Base-by-base conservation (phyloP, 2,329 filamentous ascomycete genomes). In the Malbranchea zuffiana region DNA sequence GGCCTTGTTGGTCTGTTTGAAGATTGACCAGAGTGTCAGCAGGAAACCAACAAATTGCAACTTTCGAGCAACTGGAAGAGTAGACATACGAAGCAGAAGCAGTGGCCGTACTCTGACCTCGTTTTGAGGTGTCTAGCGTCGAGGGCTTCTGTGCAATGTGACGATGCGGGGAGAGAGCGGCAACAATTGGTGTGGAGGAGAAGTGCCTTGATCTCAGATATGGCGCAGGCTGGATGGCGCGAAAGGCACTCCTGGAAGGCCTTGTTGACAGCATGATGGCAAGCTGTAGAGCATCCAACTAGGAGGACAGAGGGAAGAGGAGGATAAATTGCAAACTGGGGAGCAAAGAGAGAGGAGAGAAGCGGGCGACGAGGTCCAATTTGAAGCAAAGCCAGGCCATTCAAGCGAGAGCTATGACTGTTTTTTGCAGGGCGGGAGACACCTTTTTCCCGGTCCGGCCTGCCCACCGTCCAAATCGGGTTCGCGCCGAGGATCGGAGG, bases 31-130 rank as follows among this genome's bases (percentile, higher is more conserved):
- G 18, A 20, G 37, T 41, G 43, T 51, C 47, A 43, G 47, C 33
- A 44, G 29, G 23, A 25, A 6, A 19, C 27, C 6, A 24, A 35
- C 25, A 15, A 24, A 12, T 28, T 12, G 11, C 20, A 10, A 12
- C 12, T n/a, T 28, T 40, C n/a, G 11, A 3, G 19, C 16, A 15
- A 27, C 16, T 5, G 37, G 15, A 24, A 23, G 32, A 36, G 20
- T 25, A 18, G 23, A 68, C 75, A 57, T 66, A 80, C 74, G 68
- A 56, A 44, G 68, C 63, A 43, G 69, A 56, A 43, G 71, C 62
- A 26, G 65, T 58, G 38, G 61, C 65, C 26, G 66, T 69, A 45
- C 65, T 67, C 47, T 67, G 64, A 31, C 52, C 53, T 53, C 66
- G 57, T 53, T 61, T 66, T 21, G 51, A 43, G 24, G 47, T 43